Evolutionary conservation across 495 filamentous ascomycete genomes (phyloP).

Genomic region (Thozetella sp.): DNA sequence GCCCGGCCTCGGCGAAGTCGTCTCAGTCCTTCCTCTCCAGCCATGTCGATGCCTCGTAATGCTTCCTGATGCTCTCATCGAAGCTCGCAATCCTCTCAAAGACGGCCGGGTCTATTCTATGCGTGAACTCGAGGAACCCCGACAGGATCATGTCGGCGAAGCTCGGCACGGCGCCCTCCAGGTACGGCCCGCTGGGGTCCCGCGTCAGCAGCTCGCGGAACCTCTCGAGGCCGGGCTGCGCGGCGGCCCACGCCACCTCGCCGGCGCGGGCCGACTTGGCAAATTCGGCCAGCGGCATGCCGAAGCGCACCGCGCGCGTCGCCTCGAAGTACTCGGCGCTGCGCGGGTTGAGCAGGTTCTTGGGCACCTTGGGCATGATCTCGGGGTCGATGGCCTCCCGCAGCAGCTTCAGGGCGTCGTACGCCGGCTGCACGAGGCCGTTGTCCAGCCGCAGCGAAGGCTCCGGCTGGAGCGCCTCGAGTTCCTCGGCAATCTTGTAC

Average conservation of each 20-base stretch:
- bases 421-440: conserved; percentile 30
- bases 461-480: conserved; percentile 50
- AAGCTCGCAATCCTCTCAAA: neutral
- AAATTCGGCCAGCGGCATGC: conserved; percentile 43
- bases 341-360: conserved; percentile 30
- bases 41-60: neutral
- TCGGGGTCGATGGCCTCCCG: conserved; percentile 17
- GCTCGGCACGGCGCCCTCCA: conserved; percentile 31
- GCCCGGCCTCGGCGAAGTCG: no score
- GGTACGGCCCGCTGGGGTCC: conserved; percentile 42
- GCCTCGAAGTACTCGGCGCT: conserved; percentile 42
- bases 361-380: conserved; percentile 31
- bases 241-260: conserved; percentile 34
- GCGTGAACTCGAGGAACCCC: conserved; percentile 27
- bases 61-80: conserved; percentile 1
- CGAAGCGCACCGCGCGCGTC: conserved; percentile 36
- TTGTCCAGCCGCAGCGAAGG: conserved; percentile 52
- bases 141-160: conserved; percentile 42
- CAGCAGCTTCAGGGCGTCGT: conserved; percentile 9
- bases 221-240: conserved; percentile 23
- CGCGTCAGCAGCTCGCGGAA: conserved; percentile 47
- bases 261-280: conserved; percentile 34
- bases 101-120: conserved; percentile 13
- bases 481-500: conserved; percentile 41
- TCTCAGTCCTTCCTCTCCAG: conserved; percentile 1